Evolutionary conservation across 2,329 filamentous ascomycete genomes (phyloP).

Genomic region (Didymella glomerata): DNA sequence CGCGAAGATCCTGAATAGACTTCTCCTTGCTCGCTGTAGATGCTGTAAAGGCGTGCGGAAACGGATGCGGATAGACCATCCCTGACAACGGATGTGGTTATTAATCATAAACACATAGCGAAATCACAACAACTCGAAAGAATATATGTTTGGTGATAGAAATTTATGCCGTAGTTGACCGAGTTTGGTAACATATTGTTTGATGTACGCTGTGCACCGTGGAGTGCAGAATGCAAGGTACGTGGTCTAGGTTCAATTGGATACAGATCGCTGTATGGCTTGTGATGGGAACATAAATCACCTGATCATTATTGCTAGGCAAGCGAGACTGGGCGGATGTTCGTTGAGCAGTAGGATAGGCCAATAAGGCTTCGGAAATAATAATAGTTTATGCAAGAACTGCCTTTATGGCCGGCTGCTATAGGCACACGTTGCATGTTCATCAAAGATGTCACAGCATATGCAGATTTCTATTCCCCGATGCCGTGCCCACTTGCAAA

Average conservation of each 20-base stretch:
- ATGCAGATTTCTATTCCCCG: constrained; percentile 14
- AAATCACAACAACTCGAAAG: not conserved
- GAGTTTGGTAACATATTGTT: not conserved
- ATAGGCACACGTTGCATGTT: constrained; percentile 23
- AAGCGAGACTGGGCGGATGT: not conserved
- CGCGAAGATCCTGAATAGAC: constrained; percentile 6
- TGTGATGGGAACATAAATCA: not conserved
- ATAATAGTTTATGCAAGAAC: not conserved
- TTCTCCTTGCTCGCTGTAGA: not conserved
- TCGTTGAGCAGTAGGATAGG: not conserved
- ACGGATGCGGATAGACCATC: not conserved
- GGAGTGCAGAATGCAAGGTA: not conserved
- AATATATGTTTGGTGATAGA: not conserved
- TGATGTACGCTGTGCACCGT: not conserved
- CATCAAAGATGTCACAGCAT: constrained; percentile 22
- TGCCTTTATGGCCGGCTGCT: not conserved
- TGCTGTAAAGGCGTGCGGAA: not conserved
- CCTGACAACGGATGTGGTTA: not conserved
- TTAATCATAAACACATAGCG: not conserved
- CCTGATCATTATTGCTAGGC: not conserved
- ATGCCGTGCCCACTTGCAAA: constrained; percentile 2
- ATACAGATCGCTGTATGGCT: not conserved
- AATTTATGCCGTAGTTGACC: constrained; percentile 9
- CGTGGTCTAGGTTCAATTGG: not conserved
- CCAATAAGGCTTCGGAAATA: not conserved